Percentiles rank a stretch among this genome's conserved stretches.
These are phyloP conservation scores for Marchantia polymorpha DNA, from an alignment of 225 moss, liverwort and hornwort species.

Conservation along the genomic window DNA sequence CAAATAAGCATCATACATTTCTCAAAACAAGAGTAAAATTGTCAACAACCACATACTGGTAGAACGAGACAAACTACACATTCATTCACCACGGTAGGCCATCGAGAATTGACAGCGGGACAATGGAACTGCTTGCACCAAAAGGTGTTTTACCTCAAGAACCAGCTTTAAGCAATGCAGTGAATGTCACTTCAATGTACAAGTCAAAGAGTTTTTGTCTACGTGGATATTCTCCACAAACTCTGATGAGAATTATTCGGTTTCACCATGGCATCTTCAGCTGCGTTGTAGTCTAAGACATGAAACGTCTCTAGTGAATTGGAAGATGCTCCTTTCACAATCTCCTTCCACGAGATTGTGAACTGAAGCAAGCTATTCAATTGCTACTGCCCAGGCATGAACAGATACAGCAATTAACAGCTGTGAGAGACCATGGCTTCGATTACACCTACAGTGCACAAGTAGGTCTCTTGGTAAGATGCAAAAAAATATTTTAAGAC, in stretches of 20 bases:
- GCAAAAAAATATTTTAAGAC: conserved; percentile 11
- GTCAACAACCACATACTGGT: too few relatives aligned
- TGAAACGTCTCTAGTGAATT: not conserved
- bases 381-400: not conserved
- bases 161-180: conserved; percentile 9
- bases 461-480: conserved; percentile 17
- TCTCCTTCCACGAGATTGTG: not conserved
- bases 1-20: too few relatives aligned
- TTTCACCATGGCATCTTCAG: conserved; percentile 16
- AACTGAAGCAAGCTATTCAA: not conserved
- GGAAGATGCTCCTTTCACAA: too few relatives aligned
- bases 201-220: not conserved
- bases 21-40: too few relatives aligned
- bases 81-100: too few relatives aligned
- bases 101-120: not conserved
- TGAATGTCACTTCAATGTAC: conserved; percentile 12
- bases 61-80: too few relatives aligned
- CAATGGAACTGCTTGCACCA: not conserved
- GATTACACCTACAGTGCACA: conserved; percentile 14
- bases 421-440: conserved; percentile 15
- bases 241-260: not conserved
- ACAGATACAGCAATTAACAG: conserved; percentile 2
- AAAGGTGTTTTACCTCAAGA: conserved; percentile 1
- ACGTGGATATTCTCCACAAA: conserved; percentile 2
- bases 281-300: conserved; percentile 10